Base-by-base conservation (phyloP, 768 basidiomycete species). In the Nidula microcarpa region DNA sequence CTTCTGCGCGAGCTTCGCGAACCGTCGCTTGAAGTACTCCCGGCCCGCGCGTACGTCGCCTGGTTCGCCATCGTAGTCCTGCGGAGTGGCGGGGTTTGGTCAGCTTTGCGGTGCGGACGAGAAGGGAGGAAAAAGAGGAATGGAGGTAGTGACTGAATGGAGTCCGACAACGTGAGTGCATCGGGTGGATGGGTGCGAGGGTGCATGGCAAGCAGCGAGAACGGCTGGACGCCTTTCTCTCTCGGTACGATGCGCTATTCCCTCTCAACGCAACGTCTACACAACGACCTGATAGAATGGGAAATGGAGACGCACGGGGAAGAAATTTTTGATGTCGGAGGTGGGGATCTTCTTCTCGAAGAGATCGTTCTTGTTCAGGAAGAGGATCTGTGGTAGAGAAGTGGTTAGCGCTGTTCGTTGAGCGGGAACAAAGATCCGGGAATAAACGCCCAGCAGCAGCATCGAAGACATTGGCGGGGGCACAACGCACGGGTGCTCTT, bases 291-390 rank as follows among this genome's bases (percentile, higher is more conserved):
- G n/a, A n/a, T n/a, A n/a, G n/a, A 30, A 41, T 41, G 39, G 13
- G 16, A 41, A 41, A 41, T 41, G 47, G 51, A 32, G 36, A 43
- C 81, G 34, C 64, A 90, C 93, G 0, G 91, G 89, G 74, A 97
- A 98, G 72, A 89, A 90, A 59, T 82, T 88, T 71, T 84, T 86
- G 68, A 98, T 94, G 66, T 91, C 82, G 17, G 92, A 94, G 53
- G 82, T 77, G 52, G 70, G 68, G 41, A 98, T 85, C 72, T 96
- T 96, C 65, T 82, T 78, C 68, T 85, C 81, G 63, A 94, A 94
- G n/a, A 96, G 77, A 65, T 98, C 94, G 60, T 94, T 87, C 74
- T 98, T 97, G 74, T 96, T 97, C 54, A 96, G 77, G 79, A 96
- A 96, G 35, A 97, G 79, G 57, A 97, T 96, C 92, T 92, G 60